A percentile compares a stretch with the other conserved stretches of the same genome.
These are phyloP conservation scores for Sporothrix brasiliensis DNA, from an alignment of 2,329 filamentous ascomycete species.

Conservation along the genomic window DNA sequence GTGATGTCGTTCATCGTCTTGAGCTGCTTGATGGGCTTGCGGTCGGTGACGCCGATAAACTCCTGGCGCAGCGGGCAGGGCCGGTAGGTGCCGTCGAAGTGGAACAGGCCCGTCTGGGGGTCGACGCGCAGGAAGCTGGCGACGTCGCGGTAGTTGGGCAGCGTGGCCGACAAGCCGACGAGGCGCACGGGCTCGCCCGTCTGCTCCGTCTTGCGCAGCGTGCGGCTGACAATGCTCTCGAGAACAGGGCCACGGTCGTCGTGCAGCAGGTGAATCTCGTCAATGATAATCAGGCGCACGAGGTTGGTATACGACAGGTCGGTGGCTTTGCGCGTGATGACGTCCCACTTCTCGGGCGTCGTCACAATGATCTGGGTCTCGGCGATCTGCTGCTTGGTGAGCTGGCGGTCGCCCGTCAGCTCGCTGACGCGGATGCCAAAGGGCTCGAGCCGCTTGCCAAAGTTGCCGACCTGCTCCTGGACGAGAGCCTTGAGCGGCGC, in stretches of 20 bases:
- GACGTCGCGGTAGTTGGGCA: constrained; percentile 96
- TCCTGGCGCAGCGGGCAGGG: constrained; percentile 95
- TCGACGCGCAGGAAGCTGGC: constrained; percentile 94
- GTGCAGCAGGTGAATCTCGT: constrained; percentile 96
- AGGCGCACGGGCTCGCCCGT: constrained; percentile 91
- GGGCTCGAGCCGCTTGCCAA: constrained; percentile 84
- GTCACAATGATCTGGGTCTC: constrained; percentile 98
- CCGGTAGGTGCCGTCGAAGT: constrained; percentile 92
- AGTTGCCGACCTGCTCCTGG: constrained; percentile 97
- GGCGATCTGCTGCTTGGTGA: constrained; percentile 97
- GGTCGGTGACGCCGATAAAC: constrained; percentile 95
- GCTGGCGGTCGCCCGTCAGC: constrained; percentile 93
- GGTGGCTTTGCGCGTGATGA: constrained; percentile 96
- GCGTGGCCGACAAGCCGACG: constrained; percentile 87
- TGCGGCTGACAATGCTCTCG: constrained; percentile 94
- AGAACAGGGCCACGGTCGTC: constrained; percentile 96
- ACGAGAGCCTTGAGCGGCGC: constrained; percentile 94
- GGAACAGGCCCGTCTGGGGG: constrained; percentile 81
- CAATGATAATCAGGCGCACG: constrained; percentile 94
- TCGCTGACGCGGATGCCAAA: constrained; percentile 95
- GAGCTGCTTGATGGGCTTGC: constrained; percentile 97
- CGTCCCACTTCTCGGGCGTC: constrained; percentile 98
- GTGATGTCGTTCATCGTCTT: constrained; percentile 99
- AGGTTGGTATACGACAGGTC: constrained; percentile 96
- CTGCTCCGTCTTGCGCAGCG: constrained; percentile 89